Base-by-base conservation (phyloP, 805 yeast genomes). In the Saccharomycopsis babjevae region DNA sequence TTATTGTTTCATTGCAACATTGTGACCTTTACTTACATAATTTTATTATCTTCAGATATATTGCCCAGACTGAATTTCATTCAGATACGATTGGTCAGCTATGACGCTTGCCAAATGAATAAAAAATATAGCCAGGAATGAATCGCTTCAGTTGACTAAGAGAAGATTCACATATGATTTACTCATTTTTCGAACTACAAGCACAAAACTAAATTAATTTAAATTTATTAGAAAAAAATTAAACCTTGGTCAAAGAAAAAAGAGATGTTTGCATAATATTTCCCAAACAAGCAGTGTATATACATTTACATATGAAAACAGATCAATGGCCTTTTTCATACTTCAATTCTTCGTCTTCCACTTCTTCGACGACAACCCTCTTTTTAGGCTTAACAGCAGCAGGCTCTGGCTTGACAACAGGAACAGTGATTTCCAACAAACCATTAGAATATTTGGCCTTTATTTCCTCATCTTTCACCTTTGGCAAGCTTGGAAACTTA, bases 371-470 rank as follows among this genome's bases (percentile, higher is more conserved):
- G 11, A 72, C 68, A 39, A 78, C 79, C 64, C 76, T 74, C 67
- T 76, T 76, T 71, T 76, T 77, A 59, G 77, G 76, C 56, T 73
- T 75, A 18, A 69, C 72, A 22, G 71, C 71, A 22, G 69, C 72
- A 28, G 64, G 60, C 34, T 71, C 73, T 18, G 69, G 70, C 30
- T 64, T 54, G 11, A 73, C 61, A 67, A 83, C 82, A 56, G 86
- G 85, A 8, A 82, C 70, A 55, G 69, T 76, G 39, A 83, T 73
- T 60, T 80, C 83, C 59, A 83, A 70, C 62, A 83, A 69, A 28
- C 88, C 88, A 65, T 82, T 80, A 18, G 54, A 54, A 64, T 80
- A 80, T 59, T 77, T 77, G 5, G 86, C 87, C 61, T 74, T 77
- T 63, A 83, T 82, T 34, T 71, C 73, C 22, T 79, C 83, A 61